phyloP scores from a whole-genome alignment of 345 rosid species.

The Stellera chamaejasme region DNA sequence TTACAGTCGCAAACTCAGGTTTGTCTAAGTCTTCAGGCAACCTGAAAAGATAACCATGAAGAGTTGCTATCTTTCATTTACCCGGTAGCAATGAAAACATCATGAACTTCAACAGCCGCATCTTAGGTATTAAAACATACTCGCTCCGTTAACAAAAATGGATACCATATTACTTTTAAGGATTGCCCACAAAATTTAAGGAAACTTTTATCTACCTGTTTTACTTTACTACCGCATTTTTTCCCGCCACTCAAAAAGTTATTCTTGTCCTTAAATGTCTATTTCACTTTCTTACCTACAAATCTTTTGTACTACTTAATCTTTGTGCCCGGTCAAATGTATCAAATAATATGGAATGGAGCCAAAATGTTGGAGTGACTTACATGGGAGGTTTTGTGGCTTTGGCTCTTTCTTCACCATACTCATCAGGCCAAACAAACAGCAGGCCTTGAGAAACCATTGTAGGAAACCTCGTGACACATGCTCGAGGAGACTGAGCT shows the following conservation, averaged over 20 bases:
- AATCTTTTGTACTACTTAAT: background rate
- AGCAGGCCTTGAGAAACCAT: conserved; percentile 94
- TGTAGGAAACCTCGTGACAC: conserved; percentile 72
- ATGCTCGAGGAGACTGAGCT: conserved; percentile 67
- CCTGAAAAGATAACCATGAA: conserved; percentile 30
- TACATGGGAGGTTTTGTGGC: conserved; percentile 71
- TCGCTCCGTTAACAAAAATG: too few species aligned
- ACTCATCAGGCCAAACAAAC: conserved; percentile 96
- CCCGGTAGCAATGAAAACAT: background rate
- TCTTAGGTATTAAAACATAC: background rate
- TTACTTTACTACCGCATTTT: too few species aligned
- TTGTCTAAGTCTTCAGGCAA: conserved; percentile 83
- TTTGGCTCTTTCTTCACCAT: conserved; percentile 77
- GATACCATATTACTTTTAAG: too few species aligned
- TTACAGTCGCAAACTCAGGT: conserved; percentile 81
- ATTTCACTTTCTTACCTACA: background rate
- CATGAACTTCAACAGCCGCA: background rate
- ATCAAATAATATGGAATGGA: background rate
- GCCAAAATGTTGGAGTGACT: conserved; percentile 3
- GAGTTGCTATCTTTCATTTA: conserved; percentile 2
- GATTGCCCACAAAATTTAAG: too few species aligned
- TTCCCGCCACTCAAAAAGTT: too few species aligned
- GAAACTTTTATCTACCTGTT: too few species aligned
- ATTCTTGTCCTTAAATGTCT: too few species aligned
- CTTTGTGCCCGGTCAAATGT: background rate